Base-by-base conservation (phyloP, 164 flowering plant species). In the Nymphaea thermarum region DNA sequence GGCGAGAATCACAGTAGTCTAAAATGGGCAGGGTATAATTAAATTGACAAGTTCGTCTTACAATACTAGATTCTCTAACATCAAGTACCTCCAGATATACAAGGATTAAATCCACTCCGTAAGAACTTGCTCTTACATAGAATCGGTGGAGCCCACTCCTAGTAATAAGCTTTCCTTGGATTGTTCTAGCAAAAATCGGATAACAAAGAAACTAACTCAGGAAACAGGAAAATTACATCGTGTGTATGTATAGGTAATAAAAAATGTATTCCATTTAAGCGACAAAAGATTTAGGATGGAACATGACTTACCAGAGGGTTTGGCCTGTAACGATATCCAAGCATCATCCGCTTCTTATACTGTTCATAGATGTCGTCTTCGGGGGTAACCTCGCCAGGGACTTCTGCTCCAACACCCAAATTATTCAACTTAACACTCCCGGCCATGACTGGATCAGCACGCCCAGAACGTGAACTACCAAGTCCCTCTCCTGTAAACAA, bases 311-410 rank as follows among this genome's bases (percentile, higher is more conserved):
- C 99, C 96, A 94, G 77, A 69, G 99, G 99, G 68, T 94, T 94
- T 43, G 99, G 99, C 70, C 99, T 77, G 84, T 90, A 66, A 11
- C 84, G 82, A 60, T 94, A 94, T 60, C 99, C 99, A 66, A 94
- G 92, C 99, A 94, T 94, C 99, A 91, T 94, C 60, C 99, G 84
- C 82, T 94, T 94, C 82, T 94, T 94, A 51, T 94, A 94, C 82
- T 94, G 98, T 82, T 94, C 98, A 65, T 91, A 94, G 69, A 94
- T 94, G 74, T 94, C 98, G 80, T 94, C 98, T 0, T 94, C 97
- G 45, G 99, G 80, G 43, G 81, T 83, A 25, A 94, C 96, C 73
- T 91, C 99, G 3, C 92, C 97, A 25, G 99, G 97, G 4, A 81
- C 67, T 3, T 76, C 80, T 45, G 98, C 99, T 69, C 99, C 99